A percentile compares a stretch with the other conserved stretches of the same genome.
phyloP scores from a whole-genome alignment of 1,139 yeast genomes.

The Zygoascus sp. region DNA sequence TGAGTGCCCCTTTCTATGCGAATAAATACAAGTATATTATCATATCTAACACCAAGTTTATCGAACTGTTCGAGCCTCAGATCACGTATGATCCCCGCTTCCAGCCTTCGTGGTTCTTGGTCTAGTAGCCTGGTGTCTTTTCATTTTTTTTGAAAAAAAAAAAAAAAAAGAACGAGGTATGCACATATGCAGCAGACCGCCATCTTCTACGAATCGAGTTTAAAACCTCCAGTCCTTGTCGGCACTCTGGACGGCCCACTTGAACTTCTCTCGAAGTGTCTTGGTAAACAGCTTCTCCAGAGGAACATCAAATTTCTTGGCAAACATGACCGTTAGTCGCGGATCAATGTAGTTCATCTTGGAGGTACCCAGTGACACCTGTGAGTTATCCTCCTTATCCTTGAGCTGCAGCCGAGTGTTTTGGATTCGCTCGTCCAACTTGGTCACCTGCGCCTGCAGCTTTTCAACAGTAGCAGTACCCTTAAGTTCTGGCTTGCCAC shows the following conservation, averaged over 20 bases:
- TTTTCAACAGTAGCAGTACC: constrained; percentile 59
- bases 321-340: constrained; percentile 80
- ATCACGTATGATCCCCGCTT: constrained; percentile 29
- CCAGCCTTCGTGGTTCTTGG: constrained; percentile 32
- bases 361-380: constrained; percentile 89
- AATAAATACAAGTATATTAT: not conserved
- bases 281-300: constrained; percentile 89
- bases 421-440: constrained; percentile 64
- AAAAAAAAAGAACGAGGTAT: no score
- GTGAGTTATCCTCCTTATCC: constrained; percentile 91
- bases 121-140: not conserved
- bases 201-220: not conserved
- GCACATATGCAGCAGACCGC: no score
- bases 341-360: constrained; percentile 96
- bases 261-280: constrained; percentile 85
- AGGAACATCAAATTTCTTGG: constrained; percentile 83
- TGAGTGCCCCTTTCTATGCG: constrained; percentile 25
- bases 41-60: constrained; percentile 21
- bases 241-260: constrained; percentile 92
- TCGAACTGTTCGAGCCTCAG: constrained; percentile 28
- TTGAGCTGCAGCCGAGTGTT: constrained; percentile 70
- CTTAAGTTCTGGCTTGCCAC: constrained; percentile 58
- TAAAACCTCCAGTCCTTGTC: constrained; percentile 85
- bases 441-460: constrained; percentile 65
- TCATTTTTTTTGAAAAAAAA: no score